phyloP scores from a whole-genome alignment of 495 filamentous ascomycete genomes.

The Thozetella sp. region DNA sequence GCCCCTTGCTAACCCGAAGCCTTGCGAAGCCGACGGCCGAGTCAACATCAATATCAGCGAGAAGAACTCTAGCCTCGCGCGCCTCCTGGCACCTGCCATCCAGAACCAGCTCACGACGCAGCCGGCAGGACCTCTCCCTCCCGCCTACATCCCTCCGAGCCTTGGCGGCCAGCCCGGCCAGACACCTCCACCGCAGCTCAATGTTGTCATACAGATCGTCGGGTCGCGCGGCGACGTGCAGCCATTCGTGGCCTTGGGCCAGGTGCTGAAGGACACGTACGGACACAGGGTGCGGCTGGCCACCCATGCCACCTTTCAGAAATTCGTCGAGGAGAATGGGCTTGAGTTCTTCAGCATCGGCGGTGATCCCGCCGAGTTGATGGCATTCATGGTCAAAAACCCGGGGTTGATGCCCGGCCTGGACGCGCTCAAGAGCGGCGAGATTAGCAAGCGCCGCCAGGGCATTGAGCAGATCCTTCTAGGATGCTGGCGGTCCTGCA shows the following conservation, averaged over 20 bases:
- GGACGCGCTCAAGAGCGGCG: constrained; percentile 65
- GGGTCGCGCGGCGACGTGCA: constrained; percentile 78
- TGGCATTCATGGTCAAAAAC: constrained; percentile 85
- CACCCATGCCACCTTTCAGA: constrained; percentile 67
- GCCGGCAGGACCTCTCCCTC: constrained; percentile 42
- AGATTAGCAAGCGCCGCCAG: constrained; percentile 59
- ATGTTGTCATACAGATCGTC: constrained; percentile 81
- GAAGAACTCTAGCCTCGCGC: constrained; percentile 62
- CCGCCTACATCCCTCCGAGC: constrained; percentile 63
- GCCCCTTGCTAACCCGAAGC: background rate
- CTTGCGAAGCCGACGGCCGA: constrained; percentile 60
- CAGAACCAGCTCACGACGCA: constrained; percentile 52
- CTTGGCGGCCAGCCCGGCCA: constrained; percentile 61
- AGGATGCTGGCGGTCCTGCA: constrained; percentile 64
- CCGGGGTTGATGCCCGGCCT: constrained; percentile 69
- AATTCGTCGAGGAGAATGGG: constrained; percentile 66
- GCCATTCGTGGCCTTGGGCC: constrained; percentile 73
- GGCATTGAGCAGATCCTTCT: constrained; percentile 65
- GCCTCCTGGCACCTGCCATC: constrained; percentile 67
- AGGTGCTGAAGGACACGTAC: constrained; percentile 65
- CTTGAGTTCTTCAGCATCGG: constrained; percentile 75
- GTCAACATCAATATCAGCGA: constrained; percentile 77
- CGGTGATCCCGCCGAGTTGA: constrained; percentile 71
- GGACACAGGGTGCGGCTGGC: constrained; percentile 73
- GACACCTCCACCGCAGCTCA: constrained; percentile 58